Base-by-base conservation (phyloP, 768 basidiomycete species). In the Cystobasidium onofrii region DNA sequence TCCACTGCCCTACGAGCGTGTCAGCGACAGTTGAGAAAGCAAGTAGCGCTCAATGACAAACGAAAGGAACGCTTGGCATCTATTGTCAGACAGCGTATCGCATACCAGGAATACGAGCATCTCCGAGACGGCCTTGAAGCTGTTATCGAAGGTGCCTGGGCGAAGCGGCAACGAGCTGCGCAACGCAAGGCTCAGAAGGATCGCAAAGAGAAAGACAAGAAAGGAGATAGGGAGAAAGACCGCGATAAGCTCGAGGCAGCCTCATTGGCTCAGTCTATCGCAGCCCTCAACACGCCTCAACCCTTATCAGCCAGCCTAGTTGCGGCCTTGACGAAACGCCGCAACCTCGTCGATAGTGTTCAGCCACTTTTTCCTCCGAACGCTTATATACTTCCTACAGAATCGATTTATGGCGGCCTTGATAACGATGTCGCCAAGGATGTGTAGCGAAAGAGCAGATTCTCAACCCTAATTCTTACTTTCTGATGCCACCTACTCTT, bases 21-120 rank as follows among this genome's bases (percentile, higher is more conserved):
- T 20, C 96, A 99, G 80, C 83, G 85, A 17, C 87, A 92, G 76
- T 85, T 99, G 4, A 87, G 89, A 12, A 83, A 83, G 6, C 90
- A 97, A 62, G 84, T 89, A 1, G 85, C 88, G 10, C 85, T 87
- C 73, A 99, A 99, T 84, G 91, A 93, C 78, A 86, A 87, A 1
- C 88, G 95, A 15, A 89, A 89, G 80, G 81, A 82, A 34, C 87
- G 90, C 1, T 85, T 98, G 1, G 85, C 85, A 17, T 83, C 84
- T 17, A 86, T 93, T 75, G 92, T 93, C 33, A 87, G 88, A 74
- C 91, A 93, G 78, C 87, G 93, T 25, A 85, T 98, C 20, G 92
- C 88, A 6, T 91, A 92, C 79, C 90, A 92, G 78, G 95, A 98
- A 79, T 98, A 95, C 82, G 81, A 91, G 73, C 89, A 91, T 34